Base-by-base conservation (phyloP, 202 grass and related monocot genomes). In the Panicum virgatum region DNA sequence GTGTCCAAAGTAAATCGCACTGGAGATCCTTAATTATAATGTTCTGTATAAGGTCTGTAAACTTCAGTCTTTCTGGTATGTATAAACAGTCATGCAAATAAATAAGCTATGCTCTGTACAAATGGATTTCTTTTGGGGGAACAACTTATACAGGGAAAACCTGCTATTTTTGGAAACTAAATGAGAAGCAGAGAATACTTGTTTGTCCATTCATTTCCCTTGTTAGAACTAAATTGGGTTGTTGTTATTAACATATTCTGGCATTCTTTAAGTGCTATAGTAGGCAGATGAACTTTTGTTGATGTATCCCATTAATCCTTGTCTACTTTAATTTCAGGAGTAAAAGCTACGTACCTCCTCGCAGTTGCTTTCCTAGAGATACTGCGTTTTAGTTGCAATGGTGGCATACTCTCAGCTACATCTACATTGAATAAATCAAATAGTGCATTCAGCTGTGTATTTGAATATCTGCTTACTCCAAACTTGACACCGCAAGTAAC, bases 321-420 rank as follows among this genome's bases (percentile, higher is more conserved):
- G 76, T 78, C 89, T 64, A 43, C 48, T 81, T 89, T 69, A 48
- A 66, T 75, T 86, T 84, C 88, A 98, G 96, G 96, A 70, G 96
- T 98, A 48, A 98, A 98, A 87, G 91, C 96, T 63, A 98, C 96
- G 47, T 98, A 98, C 83, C 90, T 99, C 26, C 92, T 99, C 71
- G 96, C 96, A 68, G 96, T 99, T 78, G 81, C 92, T 71, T 99
- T 99, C 80, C 72, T 99, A 74, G 96, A 99, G 85, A 99, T 96
- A 93, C 83, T 92, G 81, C 86, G 96, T 79, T 99, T 99, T 83
- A 95, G 92, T 73, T 91, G 90, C 84, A 96, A 89, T 48, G 92
- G 96, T 62, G 96, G 96, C 63, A 70, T 92, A 84, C 82, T 99
- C 53, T 85, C 79, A 75, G 76, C 80, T 78, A 87, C 88, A 12